phyloP scores from a whole-genome alignment of 2,329 filamentous ascomycete genomes.

The Fusarium foetens region DNA sequence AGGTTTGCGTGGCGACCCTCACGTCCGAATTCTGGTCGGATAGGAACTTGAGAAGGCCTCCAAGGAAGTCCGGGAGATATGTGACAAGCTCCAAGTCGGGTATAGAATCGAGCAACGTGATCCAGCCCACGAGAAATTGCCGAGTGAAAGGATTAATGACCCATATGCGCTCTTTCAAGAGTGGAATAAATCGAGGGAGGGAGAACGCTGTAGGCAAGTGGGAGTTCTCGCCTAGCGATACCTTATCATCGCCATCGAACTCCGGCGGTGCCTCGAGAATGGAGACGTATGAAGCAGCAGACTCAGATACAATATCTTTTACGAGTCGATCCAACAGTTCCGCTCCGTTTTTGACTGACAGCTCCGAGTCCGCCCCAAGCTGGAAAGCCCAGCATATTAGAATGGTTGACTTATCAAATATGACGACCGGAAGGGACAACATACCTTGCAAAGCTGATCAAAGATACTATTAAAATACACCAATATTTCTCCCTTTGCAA shows the following conservation, averaged over 20 bases:
- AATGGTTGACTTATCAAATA: background rate
- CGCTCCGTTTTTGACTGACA: constrained; percentile 97
- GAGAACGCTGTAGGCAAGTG: constrained; percentile 88
- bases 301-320: constrained; percentile 96
- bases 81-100: constrained; percentile 95
- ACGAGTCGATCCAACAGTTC: constrained; percentile 93
- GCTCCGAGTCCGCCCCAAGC: constrained; percentile 94
- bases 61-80: constrained; percentile 90
- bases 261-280: constrained; percentile 73
- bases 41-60: constrained; percentile 88
- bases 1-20: constrained; percentile 89
- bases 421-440: background rate
- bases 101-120: constrained; percentile 93
- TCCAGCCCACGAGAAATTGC: constrained; percentile 96
- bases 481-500: constrained; percentile 96
- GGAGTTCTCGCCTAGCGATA: constrained; percentile 57
- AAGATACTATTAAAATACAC: constrained; percentile 99
- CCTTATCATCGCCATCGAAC: constrained; percentile 57
- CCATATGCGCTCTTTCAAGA: constrained; percentile 92
- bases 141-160: constrained; percentile 95
- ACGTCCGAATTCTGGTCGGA: constrained; percentile 93
- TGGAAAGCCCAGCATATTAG: constrained; percentile 50
- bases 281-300: constrained; percentile 93
- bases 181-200: constrained; percentile 86
- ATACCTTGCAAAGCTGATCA: constrained; percentile 93